Evolutionary conservation across 768 basidiomycete species (phyloP), one percentile per base, ranked within the genome.

Genomic region (Galerina marginata): DNA sequence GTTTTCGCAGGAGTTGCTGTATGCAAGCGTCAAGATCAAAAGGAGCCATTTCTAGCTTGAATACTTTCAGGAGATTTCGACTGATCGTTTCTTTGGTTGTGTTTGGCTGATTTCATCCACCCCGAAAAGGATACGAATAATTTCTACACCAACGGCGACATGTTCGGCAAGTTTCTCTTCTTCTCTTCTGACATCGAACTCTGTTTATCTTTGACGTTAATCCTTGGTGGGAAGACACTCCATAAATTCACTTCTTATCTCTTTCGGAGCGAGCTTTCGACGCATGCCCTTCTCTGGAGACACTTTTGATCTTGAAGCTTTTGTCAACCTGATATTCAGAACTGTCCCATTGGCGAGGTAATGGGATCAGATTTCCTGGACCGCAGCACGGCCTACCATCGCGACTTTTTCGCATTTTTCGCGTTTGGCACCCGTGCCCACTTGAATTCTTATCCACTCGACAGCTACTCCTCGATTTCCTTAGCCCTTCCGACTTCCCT

Each of bases 11-110:
- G 56, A 96, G 81, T 69, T 95, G 92, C 69, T 91, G 80, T 71
- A 98, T 98, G 76, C 95, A 98, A 62, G 93, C 93, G 82, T 98
- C 95, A 72, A 98, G 89, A 83, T 98, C 93, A 82, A 98, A 96
- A 71, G 92, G 83, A 57, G 82, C 82, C 83, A 84, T 84, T 71
- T 66, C 55, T 64, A 26, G 54, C 52, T 57, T 61, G 56, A 62
- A 56, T 50, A 63, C 61, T 63, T 59, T 55, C 51, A 58, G 50
- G 64, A 60, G 64, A 61, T 55, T 66, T 67, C 58, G 56, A 50
- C 45, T 74, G 70, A 75, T 74, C 72, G 67, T 65, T 62, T 67
- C 23, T 78, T 81, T 81, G 75, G 46, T 46, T 38, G 6, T 78
- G 66, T 70, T 80, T 79, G 77, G 66, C 70, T 64, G 26, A 33